phyloP scores from a whole-genome alignment of 352 stramenopile species.

The Globisporangium spinosum region DNA sequence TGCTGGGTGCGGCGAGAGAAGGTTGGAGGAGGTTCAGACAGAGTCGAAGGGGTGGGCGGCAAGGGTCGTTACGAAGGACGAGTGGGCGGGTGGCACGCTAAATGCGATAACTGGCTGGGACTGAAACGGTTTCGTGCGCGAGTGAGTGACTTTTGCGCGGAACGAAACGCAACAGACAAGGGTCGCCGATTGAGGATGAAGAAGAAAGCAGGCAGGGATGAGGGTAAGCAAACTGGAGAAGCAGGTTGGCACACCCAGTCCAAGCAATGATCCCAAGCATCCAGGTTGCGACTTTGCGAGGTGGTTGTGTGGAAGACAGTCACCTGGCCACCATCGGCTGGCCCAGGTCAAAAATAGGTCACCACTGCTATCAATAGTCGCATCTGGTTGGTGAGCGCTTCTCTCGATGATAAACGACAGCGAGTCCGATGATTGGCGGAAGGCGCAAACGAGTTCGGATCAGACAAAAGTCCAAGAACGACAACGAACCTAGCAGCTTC shows the following conservation, averaged over 20 bases:
- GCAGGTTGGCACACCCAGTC: neutral
- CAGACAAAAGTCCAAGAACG: neutral
- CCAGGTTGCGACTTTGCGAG: too few species aligned
- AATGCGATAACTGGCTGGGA: neutral
- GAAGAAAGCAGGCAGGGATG: neutral
- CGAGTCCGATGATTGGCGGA: neutral
- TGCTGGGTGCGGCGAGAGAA: neutral
- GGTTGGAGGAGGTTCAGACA: neutral
- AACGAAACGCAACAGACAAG: constrained; percentile 1
- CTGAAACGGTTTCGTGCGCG: neutral
- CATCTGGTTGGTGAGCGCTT: neutral
- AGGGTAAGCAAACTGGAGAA: neutral
- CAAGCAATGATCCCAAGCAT: neutral
- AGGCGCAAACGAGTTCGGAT: neutral
- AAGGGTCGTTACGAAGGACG: constrained; percentile 1
- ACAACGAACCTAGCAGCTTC: neutral
- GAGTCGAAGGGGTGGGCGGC: neutral
- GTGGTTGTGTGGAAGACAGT: neutral
- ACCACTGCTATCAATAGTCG: neutral
- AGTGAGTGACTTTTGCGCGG: neutral
- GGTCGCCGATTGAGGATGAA: neutral
- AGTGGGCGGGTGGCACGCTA: neutral
- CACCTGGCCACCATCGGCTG: neutral
- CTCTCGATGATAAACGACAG: neutral
- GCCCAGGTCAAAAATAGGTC: neutral